Conservation (phyloP, 2,329 filamentous ascomycete genomes). For the Ophiostoma sp. region DNA sequence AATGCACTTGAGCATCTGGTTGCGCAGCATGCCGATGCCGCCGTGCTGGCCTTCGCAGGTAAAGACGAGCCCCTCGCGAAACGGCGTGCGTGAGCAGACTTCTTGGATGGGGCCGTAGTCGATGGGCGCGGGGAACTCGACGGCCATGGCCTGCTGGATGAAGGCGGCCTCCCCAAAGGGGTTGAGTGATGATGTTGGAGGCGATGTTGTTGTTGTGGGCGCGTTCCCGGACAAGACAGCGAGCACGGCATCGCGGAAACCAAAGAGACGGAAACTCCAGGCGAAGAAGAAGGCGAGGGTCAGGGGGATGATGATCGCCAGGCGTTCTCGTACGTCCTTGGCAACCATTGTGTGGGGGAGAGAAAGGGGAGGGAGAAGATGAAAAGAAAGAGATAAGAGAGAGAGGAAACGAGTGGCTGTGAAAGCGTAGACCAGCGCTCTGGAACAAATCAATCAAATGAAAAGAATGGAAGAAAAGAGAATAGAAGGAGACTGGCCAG, state of each 20-base stretch:
- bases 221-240: neutral
- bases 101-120: conserved; percentile 39
- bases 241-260: conserved; percentile 24
- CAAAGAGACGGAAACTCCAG: conserved; percentile 27
- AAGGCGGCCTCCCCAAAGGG: conserved; percentile 27
- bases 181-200: too few relatives aligned
- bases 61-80: conserved; percentile 41
- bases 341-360: conserved; percentile 6
- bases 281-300: conserved; percentile 20
- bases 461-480: neutral
- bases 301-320: conserved; percentile 14
- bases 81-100: conserved; percentile 37
- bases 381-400: neutral
- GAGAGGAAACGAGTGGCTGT: neutral
- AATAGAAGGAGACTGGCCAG: neutral
- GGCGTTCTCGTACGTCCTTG: conserved; percentile 19
- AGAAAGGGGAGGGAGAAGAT: neutral
- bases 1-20: conserved; percentile 45
- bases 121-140: conserved; percentile 41
- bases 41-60: conserved; percentile 44
- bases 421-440: neutral
- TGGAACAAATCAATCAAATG: neutral
- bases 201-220: neutral
- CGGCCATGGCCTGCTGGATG: conserved; percentile 33
- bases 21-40: conserved; percentile 43